Conservation (phyloP, 2,329 filamentous ascomycete genomes). For the Berkeleyomyces rouxiae region DNA sequence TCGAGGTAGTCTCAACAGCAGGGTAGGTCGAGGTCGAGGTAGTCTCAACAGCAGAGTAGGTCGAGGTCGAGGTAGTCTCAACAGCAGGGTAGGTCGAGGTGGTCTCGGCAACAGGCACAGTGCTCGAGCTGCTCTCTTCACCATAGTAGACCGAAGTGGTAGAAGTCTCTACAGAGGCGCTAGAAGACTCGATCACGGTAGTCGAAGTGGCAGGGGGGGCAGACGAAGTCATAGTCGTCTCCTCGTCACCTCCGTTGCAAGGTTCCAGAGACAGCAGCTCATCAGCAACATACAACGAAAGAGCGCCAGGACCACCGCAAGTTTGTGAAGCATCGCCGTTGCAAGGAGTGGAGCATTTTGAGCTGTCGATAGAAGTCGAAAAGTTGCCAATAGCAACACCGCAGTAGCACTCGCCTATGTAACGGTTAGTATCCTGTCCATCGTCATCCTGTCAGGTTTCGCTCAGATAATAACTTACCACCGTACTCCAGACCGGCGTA, state of each 20-base stretch:
- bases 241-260: slow-evolving; percentile 24
- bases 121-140: too few species aligned
- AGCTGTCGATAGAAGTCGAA: slow-evolving; percentile 22
- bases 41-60: too few species aligned
- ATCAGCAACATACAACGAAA: slow-evolving; percentile 31
- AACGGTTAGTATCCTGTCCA: slow-evolving; percentile 15
- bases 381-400: slow-evolving; percentile 36
- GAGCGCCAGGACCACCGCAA: slow-evolving; percentile 28
- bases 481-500: slow-evolving; percentile 33
- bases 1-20: too few species aligned
- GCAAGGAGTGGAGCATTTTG: slow-evolving; percentile 35
- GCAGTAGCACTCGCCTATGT: slow-evolving; percentile 28
- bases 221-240: slow-evolving; percentile 15
- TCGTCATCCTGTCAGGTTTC: slow-evolving; percentile 8
- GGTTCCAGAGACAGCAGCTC: slow-evolving; percentile 34
- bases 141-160: slow-evolving; percentile 12
- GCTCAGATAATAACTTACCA: slow-evolving; percentile 8
- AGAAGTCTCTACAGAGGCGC: slow-evolving; percentile 6
- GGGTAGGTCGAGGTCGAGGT: too few species aligned
- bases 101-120: not conserved
- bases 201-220: slow-evolving; percentile 14
- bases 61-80: too few species aligned
- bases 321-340: slow-evolving; percentile 27
- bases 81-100: too few species aligned
- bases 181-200: not conserved